Percentiles rank a stretch among this genome's conserved stretches.
Evolutionary conservation across 257 asterid genomes (phyloP).

Genomic region (Misopates orontium): DNA sequence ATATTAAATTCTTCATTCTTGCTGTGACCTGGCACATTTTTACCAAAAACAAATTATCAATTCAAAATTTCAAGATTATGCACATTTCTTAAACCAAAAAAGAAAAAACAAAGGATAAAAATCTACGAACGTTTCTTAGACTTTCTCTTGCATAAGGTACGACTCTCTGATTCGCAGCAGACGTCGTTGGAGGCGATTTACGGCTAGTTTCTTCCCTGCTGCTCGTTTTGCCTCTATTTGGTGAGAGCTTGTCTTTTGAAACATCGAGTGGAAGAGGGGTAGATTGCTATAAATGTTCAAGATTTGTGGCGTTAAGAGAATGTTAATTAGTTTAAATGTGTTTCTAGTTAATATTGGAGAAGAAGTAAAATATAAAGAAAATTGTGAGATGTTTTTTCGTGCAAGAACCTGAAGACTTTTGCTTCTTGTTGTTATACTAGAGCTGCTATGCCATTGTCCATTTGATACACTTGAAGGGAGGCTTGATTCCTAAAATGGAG

Average conservation of each 20-base stretch:
- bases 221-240: slow-evolving; percentile 37
- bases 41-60: not conserved
- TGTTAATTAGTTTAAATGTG: too few relatives aligned
- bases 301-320: not conserved
- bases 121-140: slow-evolving; percentile 59
- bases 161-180: slow-evolving; percentile 48
- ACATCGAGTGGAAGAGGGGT: slow-evolving; percentile 17
- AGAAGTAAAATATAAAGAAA: too few relatives aligned
- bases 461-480: slow-evolving; percentile 55
- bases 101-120: not conserved
- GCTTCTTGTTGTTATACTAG: slow-evolving; percentile 76
- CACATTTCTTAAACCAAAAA: not conserved
- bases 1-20: slow-evolving; percentile 45
- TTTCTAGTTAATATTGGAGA: too few relatives aligned
- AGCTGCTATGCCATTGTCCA: slow-evolving; percentile 36
- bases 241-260: slow-evolving; percentile 28
- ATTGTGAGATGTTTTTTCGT: too few relatives aligned
- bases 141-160: slow-evolving; percentile 70
- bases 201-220: slow-evolving; percentile 54
- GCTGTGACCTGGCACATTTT: slow-evolving; percentile 46
- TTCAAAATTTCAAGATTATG: not conserved
- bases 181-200: slow-evolving; percentile 65
- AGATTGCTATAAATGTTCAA: slow-evolving; percentile 35
- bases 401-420: slow-evolving; percentile 49
- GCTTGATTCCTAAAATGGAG: slow-evolving; percentile 65